phyloP scores from a whole-genome alignment of 495 filamentous ascomycete species.

The Penicillium subrubescens region DNA sequence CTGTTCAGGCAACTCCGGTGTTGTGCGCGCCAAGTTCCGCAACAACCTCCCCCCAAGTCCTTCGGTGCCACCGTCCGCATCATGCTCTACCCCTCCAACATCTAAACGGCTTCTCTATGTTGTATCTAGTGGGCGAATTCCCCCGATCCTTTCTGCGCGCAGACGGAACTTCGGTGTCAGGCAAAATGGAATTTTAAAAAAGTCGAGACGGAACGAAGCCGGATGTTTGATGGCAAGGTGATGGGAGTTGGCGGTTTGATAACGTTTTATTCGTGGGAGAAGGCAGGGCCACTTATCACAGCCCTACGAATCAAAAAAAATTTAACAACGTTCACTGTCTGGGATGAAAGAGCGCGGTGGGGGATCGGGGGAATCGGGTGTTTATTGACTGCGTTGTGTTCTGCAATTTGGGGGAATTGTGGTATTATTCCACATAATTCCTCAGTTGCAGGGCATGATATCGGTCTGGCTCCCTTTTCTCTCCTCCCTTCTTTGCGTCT shows the following conservation, averaged over 20 bases:
- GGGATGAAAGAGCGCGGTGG: constrained; percentile 12
- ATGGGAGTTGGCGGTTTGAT: constrained; percentile 51
- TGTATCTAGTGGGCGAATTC: constrained; percentile 43
- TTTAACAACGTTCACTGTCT: constrained; percentile 29
- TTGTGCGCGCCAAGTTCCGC: constrained; percentile 94
- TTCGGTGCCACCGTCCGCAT: constrained; percentile 96
- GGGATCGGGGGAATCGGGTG: not conserved
- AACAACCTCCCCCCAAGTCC: constrained; percentile 91
- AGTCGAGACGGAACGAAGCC: constrained; percentile 46
- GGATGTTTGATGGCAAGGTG: constrained; percentile 41
- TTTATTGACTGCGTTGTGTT: not conserved
- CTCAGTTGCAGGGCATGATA: not conserved
- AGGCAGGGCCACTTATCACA: constrained; percentile 42
- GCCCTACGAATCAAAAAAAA: constrained; percentile 51
- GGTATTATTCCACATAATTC: not conserved
- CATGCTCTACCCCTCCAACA: constrained; percentile 93
- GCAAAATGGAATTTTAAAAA: constrained; percentile 32
- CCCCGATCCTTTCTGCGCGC: constrained; percentile 45
- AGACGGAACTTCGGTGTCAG: constrained; percentile 41
- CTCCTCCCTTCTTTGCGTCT: constrained; percentile 14
- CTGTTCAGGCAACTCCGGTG: constrained; percentile 82
- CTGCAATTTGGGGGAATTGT: not conserved
- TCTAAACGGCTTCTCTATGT: constrained; percentile 46
- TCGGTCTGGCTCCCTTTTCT: constrained; percentile 9
- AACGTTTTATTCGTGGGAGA: constrained; percentile 49